These are phyloP conservation scores for Pyrenopolyporus hunteri DNA, from an alignment of 495 filamentous ascomycete species.

Conservation along the genomic window DNA sequence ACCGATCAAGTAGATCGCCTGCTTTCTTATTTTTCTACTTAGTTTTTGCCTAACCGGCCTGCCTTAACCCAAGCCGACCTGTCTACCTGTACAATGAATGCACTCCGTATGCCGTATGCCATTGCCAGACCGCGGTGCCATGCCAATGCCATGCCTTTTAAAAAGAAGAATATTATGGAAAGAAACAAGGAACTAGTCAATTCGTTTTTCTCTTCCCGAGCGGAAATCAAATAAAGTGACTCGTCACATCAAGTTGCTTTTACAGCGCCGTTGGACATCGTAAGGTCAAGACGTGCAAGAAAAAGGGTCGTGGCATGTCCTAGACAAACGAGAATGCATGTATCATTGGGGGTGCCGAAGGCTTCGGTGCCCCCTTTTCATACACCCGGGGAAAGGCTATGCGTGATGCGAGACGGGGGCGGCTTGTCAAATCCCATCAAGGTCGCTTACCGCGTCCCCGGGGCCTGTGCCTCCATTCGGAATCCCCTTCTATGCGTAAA, in stretches of 20 bases:
- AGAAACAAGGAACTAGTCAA: constrained; percentile 17
- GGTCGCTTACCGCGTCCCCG: not conserved
- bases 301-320: constrained; percentile 16
- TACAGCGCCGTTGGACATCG: constrained; percentile 21
- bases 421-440: constrained; percentile 13
- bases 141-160: constrained; percentile 34
- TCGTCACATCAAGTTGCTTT: constrained; percentile 27
- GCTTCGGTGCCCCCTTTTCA: constrained; percentile 10
- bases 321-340: constrained; percentile 40
- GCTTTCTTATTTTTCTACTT: constrained; percentile 24
- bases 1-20: constrained; percentile 20
- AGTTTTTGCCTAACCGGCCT: constrained; percentile 21
- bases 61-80: constrained; percentile 27
- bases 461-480: constrained; percentile 6
- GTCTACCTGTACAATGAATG: constrained; percentile 41
- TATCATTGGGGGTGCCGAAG: constrained; percentile 25
- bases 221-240: constrained; percentile 25
- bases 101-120: constrained; percentile 32
- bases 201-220: constrained; percentile 18
- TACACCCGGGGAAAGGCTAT: constrained; percentile 14
- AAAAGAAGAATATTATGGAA: constrained; percentile 13
- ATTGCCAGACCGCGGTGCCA: constrained; percentile 24
- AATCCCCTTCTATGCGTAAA: constrained; percentile 22
- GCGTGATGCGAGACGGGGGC: constrained; percentile 15
- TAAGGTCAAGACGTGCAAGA: constrained; percentile 21